A percentile compares a stretch with the other conserved stretches of the same genome.
Conservation (phyloP, 2,329 filamentous ascomycete species). For the Rutstroemia sydowiana region DNA sequence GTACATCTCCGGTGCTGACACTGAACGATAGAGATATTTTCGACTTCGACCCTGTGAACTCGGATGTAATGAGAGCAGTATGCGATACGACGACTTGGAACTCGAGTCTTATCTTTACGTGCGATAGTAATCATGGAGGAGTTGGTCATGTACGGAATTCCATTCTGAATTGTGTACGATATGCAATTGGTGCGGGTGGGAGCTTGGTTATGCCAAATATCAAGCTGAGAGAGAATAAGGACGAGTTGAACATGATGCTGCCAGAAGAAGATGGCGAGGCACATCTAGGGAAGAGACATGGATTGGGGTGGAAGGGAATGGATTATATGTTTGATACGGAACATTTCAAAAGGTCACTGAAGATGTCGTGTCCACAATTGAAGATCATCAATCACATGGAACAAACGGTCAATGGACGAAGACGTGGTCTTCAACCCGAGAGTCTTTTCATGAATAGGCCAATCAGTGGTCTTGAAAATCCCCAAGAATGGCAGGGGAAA, state of each 20-base stretch:
- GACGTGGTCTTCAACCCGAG: constrained; percentile 21
- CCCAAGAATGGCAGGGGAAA: constrained; percentile 19
- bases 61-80: constrained; percentile 29
- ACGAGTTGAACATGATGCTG: constrained; percentile 15
- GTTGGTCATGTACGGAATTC: constrained; percentile 36
- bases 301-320: constrained; percentile 25
- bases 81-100: constrained; percentile 31
- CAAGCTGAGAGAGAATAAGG: constrained; percentile 29
- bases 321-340: constrained; percentile 24
- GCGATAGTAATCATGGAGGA: constrained; percentile 35
- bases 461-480: constrained; percentile 17
- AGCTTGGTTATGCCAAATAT: constrained; percentile 34
- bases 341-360: constrained; percentile 24
- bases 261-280: constrained; percentile 7
- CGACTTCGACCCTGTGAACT: constrained; percentile 34
- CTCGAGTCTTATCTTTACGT: constrained; percentile 33
- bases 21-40: constrained; percentile 23
- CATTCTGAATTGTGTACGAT: constrained; percentile 36
- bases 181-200: constrained; percentile 34
- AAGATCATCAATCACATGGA: constrained; percentile 20
- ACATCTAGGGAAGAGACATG: constrained; percentile 17
- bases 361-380: constrained; percentile 23
- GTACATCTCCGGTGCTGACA: background rate
- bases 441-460: constrained; percentile 18
- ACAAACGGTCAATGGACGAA: constrained; percentile 12